Evolutionary conservation across 441 rosid genomes (phyloP).

Genomic region (Geranium incanum): DNA sequence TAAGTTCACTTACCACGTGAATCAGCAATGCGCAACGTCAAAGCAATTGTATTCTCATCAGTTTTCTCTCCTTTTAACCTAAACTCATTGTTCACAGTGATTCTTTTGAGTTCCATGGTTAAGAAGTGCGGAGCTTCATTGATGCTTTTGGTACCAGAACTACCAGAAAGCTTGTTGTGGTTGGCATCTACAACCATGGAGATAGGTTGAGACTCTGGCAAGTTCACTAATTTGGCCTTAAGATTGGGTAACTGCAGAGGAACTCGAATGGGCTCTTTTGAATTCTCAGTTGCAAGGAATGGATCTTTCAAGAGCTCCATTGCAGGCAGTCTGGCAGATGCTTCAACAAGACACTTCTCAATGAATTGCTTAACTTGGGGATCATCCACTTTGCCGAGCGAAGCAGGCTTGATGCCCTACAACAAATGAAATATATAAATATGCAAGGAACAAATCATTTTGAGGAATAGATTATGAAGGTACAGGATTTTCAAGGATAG

Average conservation of each 20-base stretch:
- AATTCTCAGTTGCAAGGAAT: slow-evolving; percentile 46
- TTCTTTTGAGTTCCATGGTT: slow-evolving; percentile 34
- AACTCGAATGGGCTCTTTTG: slow-evolving; percentile 30
- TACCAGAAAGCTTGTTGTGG: slow-evolving; percentile 34
- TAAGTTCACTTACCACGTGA: slow-evolving; percentile 25
- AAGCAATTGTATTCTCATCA: slow-evolving; percentile 38
- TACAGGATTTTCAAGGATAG: background rate
- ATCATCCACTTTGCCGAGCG: slow-evolving; percentile 62
- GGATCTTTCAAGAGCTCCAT: slow-evolving; percentile 62
- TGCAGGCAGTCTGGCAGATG: slow-evolving; percentile 57
- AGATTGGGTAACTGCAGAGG: slow-evolving; percentile 26
- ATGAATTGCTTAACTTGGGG: slow-evolving; percentile 62
- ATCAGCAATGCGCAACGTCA: slow-evolving; percentile 52
- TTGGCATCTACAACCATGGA: slow-evolving; percentile 43
- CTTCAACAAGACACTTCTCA: slow-evolving; percentile 80
- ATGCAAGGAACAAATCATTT: background rate
- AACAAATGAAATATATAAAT: slow-evolving; percentile 11
- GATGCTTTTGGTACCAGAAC: slow-evolving; percentile 33
- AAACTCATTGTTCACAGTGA: slow-evolving; percentile 37
- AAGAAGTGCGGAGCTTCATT: slow-evolving; percentile 26
- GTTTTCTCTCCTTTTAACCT: slow-evolving; percentile 43
- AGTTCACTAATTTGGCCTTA: slow-evolving; percentile 23
- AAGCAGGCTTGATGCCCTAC: slow-evolving; percentile 70
- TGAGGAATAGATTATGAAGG: background rate
- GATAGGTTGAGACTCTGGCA: slow-evolving; percentile 34